Percentiles rank a stretch among this genome's conserved stretches.
These are phyloP conservation scores for Boehmeria nivea DNA, from an alignment of 306 rosid species.

Conservation along the genomic window DNA sequence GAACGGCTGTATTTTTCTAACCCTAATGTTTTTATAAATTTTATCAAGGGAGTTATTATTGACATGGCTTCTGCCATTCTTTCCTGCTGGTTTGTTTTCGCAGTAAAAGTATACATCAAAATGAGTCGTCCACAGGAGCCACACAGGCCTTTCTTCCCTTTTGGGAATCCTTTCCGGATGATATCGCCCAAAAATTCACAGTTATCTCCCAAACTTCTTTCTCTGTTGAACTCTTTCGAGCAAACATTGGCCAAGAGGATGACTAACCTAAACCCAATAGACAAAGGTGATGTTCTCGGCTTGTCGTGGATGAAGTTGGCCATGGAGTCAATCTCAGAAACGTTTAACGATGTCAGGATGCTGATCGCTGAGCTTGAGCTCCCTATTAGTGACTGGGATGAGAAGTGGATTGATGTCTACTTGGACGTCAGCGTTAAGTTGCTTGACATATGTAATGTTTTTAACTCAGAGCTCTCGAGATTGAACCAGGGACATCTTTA, in stretches of 20 bases:
- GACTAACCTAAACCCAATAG: constrained; percentile 50
- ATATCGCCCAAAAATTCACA: constrained; percentile 54
- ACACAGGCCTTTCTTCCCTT: constrained; percentile 60
- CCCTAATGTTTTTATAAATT: too few relatives aligned
- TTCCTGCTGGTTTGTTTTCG: constrained; percentile 6
- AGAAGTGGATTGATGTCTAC: constrained; percentile 82
- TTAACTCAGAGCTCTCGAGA: constrained; percentile 76
- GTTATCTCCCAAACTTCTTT: constrained; percentile 44
- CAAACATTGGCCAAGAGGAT: constrained; percentile 58
- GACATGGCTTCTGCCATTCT: neutral
- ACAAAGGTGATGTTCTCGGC: constrained; percentile 58
- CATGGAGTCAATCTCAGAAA: constrained; percentile 52
- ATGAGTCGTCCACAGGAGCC: constrained; percentile 77
- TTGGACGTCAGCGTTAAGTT: constrained; percentile 69
- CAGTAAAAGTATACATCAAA: constrained; percentile 21
- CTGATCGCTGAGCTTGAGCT: constrained; percentile 56
- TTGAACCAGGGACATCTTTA: constrained; percentile 59
- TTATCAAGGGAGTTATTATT: too few relatives aligned
- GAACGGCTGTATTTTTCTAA: too few relatives aligned
- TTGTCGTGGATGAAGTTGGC: constrained; percentile 81
- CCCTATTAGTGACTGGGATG: constrained; percentile 73
- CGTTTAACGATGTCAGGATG: constrained; percentile 47
- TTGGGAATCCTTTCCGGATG: constrained; percentile 72
- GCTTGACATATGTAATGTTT: constrained; percentile 68
- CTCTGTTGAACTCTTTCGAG: constrained; percentile 51